These are phyloP conservation scores for Trichosporon asahii DNA, from an alignment of 1,284 basidiomycete species.

Conservation along the genomic window DNA sequence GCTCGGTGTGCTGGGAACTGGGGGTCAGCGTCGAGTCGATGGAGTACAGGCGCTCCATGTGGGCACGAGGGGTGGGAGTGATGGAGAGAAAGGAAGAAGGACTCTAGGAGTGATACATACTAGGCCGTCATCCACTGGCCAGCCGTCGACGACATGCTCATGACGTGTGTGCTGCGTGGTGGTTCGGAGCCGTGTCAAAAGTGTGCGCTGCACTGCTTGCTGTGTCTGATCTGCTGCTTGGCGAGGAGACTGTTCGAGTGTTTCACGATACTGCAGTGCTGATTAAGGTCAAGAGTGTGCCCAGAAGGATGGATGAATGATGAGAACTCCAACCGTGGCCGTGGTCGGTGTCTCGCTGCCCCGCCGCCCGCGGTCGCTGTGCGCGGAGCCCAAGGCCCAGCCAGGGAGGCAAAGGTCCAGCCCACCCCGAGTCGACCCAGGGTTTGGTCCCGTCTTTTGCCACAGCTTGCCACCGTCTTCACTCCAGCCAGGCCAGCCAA, in stretches of 20 bases:
- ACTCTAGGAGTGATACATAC: background rate
- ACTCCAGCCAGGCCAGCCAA: too few species aligned
- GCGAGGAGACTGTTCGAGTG: too few species aligned
- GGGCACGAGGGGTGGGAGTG: background rate
- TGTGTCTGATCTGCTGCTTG: too few species aligned
- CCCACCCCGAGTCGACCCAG: too few species aligned
- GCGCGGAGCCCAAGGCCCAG: background rate
- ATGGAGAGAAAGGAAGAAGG: background rate
- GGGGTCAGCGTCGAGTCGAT: background rate
- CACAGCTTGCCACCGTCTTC: background rate
- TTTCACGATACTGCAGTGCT: too few species aligned
- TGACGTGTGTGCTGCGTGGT: background rate
- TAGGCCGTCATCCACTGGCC: background rate
- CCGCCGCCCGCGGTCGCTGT: background rate
- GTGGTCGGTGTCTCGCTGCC: background rate
- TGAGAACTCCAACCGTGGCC: too few species aligned
- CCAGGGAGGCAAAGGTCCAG: too few species aligned
- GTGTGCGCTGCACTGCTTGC: too few species aligned
- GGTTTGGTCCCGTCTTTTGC: background rate
- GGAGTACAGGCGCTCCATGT: background rate
- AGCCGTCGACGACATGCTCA: background rate
- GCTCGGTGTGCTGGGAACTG: conserved; percentile 2
- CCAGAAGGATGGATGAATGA: too few species aligned
- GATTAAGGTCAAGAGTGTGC: too few species aligned
- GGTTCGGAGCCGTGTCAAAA: too few species aligned